Conservation (phyloP, 371 early-diverging fungal species). For the Actinomortierella wolfii region DNA sequence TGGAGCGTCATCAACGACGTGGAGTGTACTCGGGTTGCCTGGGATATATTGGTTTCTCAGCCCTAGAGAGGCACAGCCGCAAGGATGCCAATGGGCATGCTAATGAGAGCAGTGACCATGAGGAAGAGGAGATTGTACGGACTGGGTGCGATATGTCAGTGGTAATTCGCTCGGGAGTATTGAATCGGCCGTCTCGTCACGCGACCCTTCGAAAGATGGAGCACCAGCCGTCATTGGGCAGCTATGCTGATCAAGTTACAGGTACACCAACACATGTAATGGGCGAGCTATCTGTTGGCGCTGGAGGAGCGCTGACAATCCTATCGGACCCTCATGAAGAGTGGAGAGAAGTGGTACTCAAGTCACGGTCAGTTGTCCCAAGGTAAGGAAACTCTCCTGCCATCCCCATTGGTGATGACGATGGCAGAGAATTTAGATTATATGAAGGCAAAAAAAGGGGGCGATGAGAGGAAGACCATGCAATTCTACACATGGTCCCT, state of each 20-base stretch:
- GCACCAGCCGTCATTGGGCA: neutral
- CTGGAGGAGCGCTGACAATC: constrained; percentile 93
- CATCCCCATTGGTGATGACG: no score
- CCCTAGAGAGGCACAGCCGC: constrained; percentile 4
- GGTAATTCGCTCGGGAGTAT: constrained; percentile 40
- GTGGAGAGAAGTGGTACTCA: constrained; percentile 80
- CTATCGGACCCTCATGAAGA: constrained; percentile 86
- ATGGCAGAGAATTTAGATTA: neutral
- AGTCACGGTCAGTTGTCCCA: constrained; percentile 67
- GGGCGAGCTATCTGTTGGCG: constrained; percentile 76
- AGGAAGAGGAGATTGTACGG: constrained; percentile 64
- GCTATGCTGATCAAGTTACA: neutral
- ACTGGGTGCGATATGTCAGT: constrained; percentile 36
- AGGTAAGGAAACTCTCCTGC: constrained; percentile 56
- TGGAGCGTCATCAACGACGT: constrained; percentile 72
- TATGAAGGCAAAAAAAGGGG: no score
- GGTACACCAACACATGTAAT: constrained; percentile 6
- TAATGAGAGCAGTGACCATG: constrained; percentile 14
- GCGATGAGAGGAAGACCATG: no score
- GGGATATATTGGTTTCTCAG: constrained; percentile 80
- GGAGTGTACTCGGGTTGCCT: constrained; percentile 94
- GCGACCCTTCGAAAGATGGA: neutral
- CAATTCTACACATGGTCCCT: no score
- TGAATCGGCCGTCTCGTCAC: constrained; percentile 36
- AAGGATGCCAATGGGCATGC: neutral